phyloP scores from a whole-genome alignment of 2,329 filamentous ascomycete species.

The Fusarium ambrosium region DNA sequence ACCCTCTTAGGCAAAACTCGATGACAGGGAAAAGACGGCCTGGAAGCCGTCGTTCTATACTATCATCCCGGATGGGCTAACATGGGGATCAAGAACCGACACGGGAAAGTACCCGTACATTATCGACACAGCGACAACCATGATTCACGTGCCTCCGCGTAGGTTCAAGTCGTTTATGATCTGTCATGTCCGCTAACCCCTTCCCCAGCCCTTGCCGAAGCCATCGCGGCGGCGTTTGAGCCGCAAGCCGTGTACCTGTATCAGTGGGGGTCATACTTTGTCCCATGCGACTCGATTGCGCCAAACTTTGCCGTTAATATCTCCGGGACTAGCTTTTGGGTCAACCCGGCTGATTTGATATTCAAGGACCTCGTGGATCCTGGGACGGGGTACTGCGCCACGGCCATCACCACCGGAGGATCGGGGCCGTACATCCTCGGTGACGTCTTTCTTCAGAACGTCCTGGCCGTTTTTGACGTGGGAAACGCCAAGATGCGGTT shows the following conservation, averaged over 20 bases:
- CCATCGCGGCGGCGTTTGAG: slow-evolving; percentile 62
- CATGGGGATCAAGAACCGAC: slow-evolving; percentile 58
- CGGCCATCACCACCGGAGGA: slow-evolving; percentile 60
- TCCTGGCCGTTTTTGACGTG: slow-evolving; percentile 63
- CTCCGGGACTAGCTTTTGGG: slow-evolving; percentile 57
- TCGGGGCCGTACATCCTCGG: slow-evolving; percentile 64
- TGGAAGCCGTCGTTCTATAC: slow-evolving; percentile 67
- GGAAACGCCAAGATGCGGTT: slow-evolving; percentile 62
- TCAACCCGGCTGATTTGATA: slow-evolving; percentile 64
- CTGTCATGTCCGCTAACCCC: background rate
- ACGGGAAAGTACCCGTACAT: slow-evolving; percentile 62
- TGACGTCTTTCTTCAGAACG: slow-evolving; percentile 65
- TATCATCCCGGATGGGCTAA: slow-evolving; percentile 63
- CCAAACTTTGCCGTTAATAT: slow-evolving; percentile 62
- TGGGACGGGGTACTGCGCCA: slow-evolving; percentile 62
- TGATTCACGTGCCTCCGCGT: slow-evolving; percentile 65
- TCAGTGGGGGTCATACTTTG: slow-evolving; percentile 64
- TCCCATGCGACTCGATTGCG: slow-evolving; percentile 61
- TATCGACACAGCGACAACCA: slow-evolving; percentile 66
- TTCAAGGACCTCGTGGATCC: slow-evolving; percentile 59
- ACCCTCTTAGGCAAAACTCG: slow-evolving; percentile 58
- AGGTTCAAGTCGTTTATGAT: slow-evolving; percentile 37
- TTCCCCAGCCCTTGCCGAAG: slow-evolving; percentile 58
- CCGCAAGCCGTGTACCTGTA: slow-evolving; percentile 62
- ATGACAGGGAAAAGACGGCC: slow-evolving; percentile 53